These are phyloP conservation scores for Effrenium voratum DNA, from an alignment of 73 alveolate species.

Conservation along the genomic window DNA sequence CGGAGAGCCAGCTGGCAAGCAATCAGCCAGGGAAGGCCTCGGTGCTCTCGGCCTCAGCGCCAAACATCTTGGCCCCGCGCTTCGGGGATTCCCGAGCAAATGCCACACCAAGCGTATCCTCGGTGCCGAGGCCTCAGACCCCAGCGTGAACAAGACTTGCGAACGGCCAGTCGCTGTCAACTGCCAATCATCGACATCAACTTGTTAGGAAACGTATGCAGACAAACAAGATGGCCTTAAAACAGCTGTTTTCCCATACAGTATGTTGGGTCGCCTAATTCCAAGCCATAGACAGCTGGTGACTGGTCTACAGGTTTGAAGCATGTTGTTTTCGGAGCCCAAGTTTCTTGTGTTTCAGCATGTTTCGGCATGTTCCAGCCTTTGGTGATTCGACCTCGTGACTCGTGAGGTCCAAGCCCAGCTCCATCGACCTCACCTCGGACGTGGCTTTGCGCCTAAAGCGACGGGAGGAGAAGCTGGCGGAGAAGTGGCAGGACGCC, in stretches of 20 bases:
- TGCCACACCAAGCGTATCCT: not conserved
- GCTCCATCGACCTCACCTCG: not conserved
- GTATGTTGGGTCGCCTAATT: too few relatives aligned
- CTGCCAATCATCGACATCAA: too few relatives aligned
- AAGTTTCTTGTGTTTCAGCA: too few relatives aligned
- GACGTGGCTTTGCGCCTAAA: not conserved
- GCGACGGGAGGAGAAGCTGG: constrained; percentile 60
- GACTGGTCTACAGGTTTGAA: too few relatives aligned
- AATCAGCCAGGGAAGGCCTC: not conserved
- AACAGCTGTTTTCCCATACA: too few relatives aligned
- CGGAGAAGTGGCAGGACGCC: constrained; percentile 36
- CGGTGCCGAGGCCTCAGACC: constrained; percentile 1
- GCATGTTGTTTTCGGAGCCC: too few relatives aligned
- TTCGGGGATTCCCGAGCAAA: not conserved
- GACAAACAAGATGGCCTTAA: too few relatives aligned
- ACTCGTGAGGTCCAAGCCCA: constrained; percentile 21
- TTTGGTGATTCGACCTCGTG: not conserved
- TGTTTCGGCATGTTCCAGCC: too few relatives aligned
- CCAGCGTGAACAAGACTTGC: too few relatives aligned
- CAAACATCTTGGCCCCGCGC: constrained; percentile 36
- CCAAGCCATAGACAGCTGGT: too few relatives aligned
- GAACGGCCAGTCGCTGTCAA: too few relatives aligned
- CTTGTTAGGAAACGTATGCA: too few relatives aligned
- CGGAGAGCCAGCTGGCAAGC: constrained; percentile 30
- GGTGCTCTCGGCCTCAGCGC: constrained; percentile 38